These are phyloP conservation scores for Diddensiella caesifluorescens DNA, from an alignment of 805 yeast species.

Conservation along the genomic window DNA sequence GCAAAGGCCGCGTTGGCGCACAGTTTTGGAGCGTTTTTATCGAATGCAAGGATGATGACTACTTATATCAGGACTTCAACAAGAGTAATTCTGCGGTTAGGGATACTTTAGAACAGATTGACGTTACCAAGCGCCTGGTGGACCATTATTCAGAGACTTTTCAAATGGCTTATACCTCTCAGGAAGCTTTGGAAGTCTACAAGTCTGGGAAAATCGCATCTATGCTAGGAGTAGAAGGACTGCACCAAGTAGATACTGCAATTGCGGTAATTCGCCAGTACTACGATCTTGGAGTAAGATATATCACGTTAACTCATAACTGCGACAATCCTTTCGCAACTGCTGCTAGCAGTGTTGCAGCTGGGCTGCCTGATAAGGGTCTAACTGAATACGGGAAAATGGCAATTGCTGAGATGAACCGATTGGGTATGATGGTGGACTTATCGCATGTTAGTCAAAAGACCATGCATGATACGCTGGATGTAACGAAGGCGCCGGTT, in stretches of 20 bases:
- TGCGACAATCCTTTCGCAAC: constrained; percentile 56
- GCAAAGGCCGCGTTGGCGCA: constrained; percentile 42
- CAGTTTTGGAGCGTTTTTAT: constrained; percentile 49
- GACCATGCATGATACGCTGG: constrained; percentile 44
- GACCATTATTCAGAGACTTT: constrained; percentile 38
- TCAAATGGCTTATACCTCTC: constrained; percentile 38
- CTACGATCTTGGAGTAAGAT: constrained; percentile 47
- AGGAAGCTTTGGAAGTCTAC: constrained; percentile 39
- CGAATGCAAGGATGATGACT: constrained; percentile 32
- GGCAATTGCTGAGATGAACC: constrained; percentile 45
- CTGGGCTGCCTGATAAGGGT: constrained; percentile 43
- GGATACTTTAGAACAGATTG: constrained; percentile 52
- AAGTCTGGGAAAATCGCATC: constrained; percentile 38
- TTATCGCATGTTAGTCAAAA: constrained; percentile 44
- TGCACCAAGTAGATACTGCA: constrained; percentile 48
- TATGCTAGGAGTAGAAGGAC: constrained; percentile 50
- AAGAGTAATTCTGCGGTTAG: constrained; percentile 41
- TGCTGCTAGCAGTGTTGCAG: constrained; percentile 45
- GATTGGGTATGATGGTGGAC: constrained; percentile 51
- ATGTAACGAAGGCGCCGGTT: constrained; percentile 41
- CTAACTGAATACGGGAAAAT: constrained; percentile 38
- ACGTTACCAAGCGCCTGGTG: constrained; percentile 43
- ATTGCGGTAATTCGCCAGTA: constrained; percentile 46
- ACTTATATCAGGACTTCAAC: constrained; percentile 38
- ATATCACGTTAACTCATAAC: constrained; percentile 50